Evolutionary conservation across 2,329 filamentous ascomycete species (phyloP).

Genomic region (Monilinia fructigena): DNA sequence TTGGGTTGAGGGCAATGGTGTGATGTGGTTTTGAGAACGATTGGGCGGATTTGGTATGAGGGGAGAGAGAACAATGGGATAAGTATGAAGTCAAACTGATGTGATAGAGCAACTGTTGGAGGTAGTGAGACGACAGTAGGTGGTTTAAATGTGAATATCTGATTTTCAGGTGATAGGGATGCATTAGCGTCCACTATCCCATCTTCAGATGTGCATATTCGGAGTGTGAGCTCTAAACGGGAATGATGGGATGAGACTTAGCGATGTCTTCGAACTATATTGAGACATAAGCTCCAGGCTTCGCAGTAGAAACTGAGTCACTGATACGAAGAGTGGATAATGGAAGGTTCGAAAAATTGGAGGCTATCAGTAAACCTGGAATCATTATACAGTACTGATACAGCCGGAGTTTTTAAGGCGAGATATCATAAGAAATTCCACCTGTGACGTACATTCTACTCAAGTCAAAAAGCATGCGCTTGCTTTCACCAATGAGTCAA

Average conservation of each 20-base stretch:
- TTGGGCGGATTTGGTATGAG: background rate
- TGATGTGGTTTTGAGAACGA: background rate
- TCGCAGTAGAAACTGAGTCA: background rate
- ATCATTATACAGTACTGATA: background rate
- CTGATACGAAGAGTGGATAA: constrained; percentile 1
- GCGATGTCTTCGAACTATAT: background rate
- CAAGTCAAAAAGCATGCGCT: too few species aligned
- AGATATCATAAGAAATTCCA: background rate
- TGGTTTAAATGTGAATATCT: background rate
- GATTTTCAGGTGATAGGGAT: background rate
- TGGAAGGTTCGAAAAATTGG: background rate
- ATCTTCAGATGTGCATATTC: background rate
- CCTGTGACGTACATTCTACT: too few species aligned
- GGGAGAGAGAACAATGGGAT: background rate
- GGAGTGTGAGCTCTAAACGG: background rate
- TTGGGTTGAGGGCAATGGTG: background rate
- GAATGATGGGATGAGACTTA: background rate
- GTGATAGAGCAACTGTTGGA: background rate
- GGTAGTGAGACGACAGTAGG: background rate
- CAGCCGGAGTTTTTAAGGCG: background rate
- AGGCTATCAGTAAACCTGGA: background rate
- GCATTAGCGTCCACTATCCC: background rate
- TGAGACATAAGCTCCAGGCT: background rate
- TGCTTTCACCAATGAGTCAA: too few species aligned
- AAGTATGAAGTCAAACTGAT: background rate